Evolutionary conservation across 2,329 filamentous ascomycete genomes (phyloP).

Genomic region (Fusarium cicatricum): DNA sequence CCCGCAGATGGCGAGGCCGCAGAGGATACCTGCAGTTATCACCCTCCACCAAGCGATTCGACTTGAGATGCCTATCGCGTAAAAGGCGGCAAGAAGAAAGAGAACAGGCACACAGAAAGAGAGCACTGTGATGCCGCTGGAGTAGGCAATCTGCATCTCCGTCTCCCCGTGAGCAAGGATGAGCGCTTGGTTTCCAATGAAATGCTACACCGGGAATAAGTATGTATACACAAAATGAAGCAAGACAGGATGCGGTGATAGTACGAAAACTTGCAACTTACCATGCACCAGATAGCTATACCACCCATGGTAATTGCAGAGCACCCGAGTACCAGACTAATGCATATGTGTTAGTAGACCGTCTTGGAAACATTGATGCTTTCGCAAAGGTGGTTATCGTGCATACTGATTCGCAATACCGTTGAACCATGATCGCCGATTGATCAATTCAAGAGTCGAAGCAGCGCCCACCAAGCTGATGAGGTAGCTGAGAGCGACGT

Average conservation of each 20-base stretch:
- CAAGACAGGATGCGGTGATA: neutral
- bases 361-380: constrained; percentile 3
- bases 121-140: constrained; percentile 72
- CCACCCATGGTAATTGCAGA: constrained; percentile 77
- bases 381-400: no score
- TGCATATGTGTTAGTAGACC: constrained; percentile 14
- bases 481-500: constrained; percentile 76
- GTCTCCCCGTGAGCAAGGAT: constrained; percentile 69
- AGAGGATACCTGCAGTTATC: constrained; percentile 70
- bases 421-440: constrained; percentile 74
- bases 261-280: no score
- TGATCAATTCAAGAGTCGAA: constrained; percentile 83
- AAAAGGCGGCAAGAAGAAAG: constrained; percentile 77
- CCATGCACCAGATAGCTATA: constrained; percentile 78
- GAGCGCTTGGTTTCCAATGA: constrained; percentile 83
- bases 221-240: no score
- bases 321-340: constrained; percentile 68
- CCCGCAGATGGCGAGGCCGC: constrained; percentile 78
- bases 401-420: constrained; percentile 75
- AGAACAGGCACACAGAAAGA: constrained; percentile 84
- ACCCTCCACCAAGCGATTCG: constrained; percentile 66
- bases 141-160: constrained; percentile 78
- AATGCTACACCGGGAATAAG: no score
- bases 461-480: constrained; percentile 80
- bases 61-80: constrained; percentile 69